phyloP scores from a whole-genome alignment of 306 rosid genomes.

The Carpinus viminea region DNA sequence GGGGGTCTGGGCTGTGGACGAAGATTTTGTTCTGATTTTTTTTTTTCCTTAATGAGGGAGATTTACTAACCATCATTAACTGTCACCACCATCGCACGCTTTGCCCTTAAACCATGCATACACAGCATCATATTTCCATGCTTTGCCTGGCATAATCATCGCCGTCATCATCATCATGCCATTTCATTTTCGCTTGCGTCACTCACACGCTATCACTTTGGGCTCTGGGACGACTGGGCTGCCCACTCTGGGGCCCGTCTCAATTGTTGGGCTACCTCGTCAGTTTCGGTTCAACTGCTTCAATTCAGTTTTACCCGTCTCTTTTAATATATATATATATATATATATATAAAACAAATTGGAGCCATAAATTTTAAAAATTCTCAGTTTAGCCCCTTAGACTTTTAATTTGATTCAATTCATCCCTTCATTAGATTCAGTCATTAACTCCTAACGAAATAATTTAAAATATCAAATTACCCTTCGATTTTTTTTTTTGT shows the following conservation, averaged over 20 bases:
- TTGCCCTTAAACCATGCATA: slow-evolving; percentile 22
- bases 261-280: too few species aligned
- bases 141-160: slow-evolving; percentile 13
- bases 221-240: background rate
- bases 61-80: slow-evolving; percentile 37
- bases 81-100: slow-evolving; percentile 49
- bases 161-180: slow-evolving; percentile 1
- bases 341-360: too few species aligned
- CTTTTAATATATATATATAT: too few species aligned
- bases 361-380: too few species aligned
- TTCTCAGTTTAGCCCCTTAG: too few species aligned
- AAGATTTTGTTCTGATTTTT: slow-evolving; percentile 8
- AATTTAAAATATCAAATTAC: too few species aligned
- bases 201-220: slow-evolving; percentile 28
- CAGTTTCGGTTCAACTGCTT: background rate
- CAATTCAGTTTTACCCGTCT: too few species aligned
- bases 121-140: slow-evolving; percentile 13
- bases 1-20: background rate
- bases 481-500: too few species aligned
- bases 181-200: slow-evolving; percentile 24
- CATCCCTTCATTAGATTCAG: too few species aligned
- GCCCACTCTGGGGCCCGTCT: background rate
- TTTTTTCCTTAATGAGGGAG: background rate
- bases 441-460: too few species aligned
- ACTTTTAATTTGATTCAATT: too few species aligned